Evolutionary conservation across 139 green algal genomes (phyloP).

Genomic region (Zygnema circumcarinatum): DNA sequence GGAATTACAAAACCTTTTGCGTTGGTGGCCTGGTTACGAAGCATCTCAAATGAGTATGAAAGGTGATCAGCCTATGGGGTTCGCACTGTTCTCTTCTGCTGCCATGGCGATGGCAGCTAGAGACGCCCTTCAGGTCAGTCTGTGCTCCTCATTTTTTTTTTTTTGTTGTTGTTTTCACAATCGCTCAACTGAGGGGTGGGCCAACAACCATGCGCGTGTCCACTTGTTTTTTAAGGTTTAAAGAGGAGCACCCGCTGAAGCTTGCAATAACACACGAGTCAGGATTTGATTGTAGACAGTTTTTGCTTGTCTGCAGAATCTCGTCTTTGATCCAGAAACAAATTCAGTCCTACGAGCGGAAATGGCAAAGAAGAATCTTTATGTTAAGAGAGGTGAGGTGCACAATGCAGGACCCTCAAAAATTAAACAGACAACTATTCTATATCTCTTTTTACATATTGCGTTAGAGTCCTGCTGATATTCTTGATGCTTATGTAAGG

Average conservation of each 20-base stretch:
- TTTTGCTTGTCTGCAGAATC: conserved; percentile 59
- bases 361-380: conserved; percentile 90
- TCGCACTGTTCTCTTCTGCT: conserved; percentile 56
- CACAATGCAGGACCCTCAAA: not conserved
- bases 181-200: too few relatives aligned
- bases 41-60: conserved; percentile 64
- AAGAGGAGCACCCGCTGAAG: too few relatives aligned
- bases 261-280: too few relatives aligned
- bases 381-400: conserved; percentile 53
- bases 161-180: not conserved
- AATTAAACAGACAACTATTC: not conserved
- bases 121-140: conserved; percentile 45
- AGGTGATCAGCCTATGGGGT: conserved; percentile 57
- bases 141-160: not conserved
- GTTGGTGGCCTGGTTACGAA: conserved; percentile 91
- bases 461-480: too few relatives aligned
- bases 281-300: too few relatives aligned
- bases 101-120: conserved; percentile 42
- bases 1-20: conserved; percentile 93
- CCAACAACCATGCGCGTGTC: too few relatives aligned
- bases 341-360: conserved; percentile 77
- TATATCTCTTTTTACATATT: not conserved
- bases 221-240: too few relatives aligned
- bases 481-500: too few relatives aligned
- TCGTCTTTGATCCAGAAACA: conserved; percentile 58